Evolutionary conservation across 495 filamentous ascomycete species (phyloP).

Genomic region (Penicillium salamii): DNA sequence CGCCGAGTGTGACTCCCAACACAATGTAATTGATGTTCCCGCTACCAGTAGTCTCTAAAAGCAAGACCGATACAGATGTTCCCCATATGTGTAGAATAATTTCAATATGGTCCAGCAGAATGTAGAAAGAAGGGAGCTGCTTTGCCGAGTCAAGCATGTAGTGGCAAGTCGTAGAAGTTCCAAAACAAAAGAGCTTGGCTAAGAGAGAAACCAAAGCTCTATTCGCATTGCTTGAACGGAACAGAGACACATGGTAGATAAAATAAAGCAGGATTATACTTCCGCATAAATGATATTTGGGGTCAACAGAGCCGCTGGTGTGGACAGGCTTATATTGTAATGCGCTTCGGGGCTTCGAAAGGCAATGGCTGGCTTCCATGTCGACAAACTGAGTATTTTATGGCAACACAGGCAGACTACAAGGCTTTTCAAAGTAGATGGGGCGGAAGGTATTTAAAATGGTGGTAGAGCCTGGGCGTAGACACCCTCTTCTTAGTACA

Average conservation of each 20-base stretch:
- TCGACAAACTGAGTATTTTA: too few species aligned
- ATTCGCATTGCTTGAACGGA: not conserved
- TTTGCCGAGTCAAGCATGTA: not conserved
- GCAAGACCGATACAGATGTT: conserved; percentile 1
- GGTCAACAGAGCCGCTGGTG: not conserved
- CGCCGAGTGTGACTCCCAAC: not conserved
- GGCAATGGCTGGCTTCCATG: too few species aligned
- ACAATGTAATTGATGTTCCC: not conserved
- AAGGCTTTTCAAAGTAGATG: too few species aligned
- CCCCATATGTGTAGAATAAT: not conserved
- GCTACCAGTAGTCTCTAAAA: not conserved
- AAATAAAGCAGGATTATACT: not conserved
- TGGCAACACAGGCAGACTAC: too few species aligned
- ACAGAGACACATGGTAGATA: not conserved
- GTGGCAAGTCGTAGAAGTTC: not conserved
- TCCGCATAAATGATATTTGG: not conserved
- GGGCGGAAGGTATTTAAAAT: too few species aligned
- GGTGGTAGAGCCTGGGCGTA: too few species aligned
- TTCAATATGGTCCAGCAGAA: not conserved
- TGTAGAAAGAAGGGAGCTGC: not conserved
- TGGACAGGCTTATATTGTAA: too few species aligned
- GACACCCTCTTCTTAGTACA: too few species aligned
- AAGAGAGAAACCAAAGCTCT: not conserved
- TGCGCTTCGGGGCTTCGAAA: too few species aligned
- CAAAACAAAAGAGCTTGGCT: not conserved